Evolutionary conservation across 805 yeast genomes (phyloP).

Genomic region (Limtongia smithiae): DNA sequence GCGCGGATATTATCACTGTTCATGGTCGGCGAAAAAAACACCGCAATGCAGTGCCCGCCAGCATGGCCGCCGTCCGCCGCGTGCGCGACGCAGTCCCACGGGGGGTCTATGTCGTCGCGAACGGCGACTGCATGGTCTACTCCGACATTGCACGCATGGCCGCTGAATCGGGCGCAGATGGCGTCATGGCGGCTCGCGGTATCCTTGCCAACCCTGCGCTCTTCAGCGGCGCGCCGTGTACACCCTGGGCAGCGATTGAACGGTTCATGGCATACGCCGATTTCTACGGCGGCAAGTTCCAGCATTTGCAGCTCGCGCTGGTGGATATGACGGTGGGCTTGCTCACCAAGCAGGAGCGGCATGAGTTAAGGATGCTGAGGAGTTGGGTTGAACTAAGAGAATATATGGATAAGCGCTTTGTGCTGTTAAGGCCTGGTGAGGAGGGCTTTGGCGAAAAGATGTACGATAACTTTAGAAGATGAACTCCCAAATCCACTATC

Average conservation of each 20-base stretch:
- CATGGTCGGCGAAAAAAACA: slow-evolving; percentile 89
- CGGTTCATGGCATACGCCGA: slow-evolving; percentile 73
- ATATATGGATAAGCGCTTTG: slow-evolving; percentile 74
- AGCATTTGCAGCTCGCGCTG: slow-evolving; percentile 81
- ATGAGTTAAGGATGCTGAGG: slow-evolving; percentile 60
- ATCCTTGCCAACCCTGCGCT: slow-evolving; percentile 80
- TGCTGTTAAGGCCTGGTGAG: slow-evolving; percentile 64
- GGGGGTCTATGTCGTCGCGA: slow-evolving; percentile 83
- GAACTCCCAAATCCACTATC: no score
- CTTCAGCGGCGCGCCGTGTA: slow-evolving; percentile 64
- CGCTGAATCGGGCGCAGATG: slow-evolving; percentile 71
- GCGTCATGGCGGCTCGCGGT: slow-evolving; percentile 95
- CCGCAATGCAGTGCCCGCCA: slow-evolving; percentile 77
- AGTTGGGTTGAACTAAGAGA: slow-evolving; percentile 65
- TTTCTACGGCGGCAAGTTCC: slow-evolving; percentile 73
- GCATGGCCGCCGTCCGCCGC: slow-evolving; percentile 72
- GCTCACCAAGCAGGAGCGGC: slow-evolving; percentile 47
- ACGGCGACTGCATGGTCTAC: slow-evolving; percentile 84
- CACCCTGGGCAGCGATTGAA: slow-evolving; percentile 93
- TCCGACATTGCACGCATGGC: slow-evolving; percentile 64
- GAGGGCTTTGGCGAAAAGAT: slow-evolving; percentile 56
- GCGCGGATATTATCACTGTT: slow-evolving; percentile 90
- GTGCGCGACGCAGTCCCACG: slow-evolving; percentile 50
- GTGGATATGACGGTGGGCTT: slow-evolving; percentile 68
- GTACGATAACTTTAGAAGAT: slow-evolving; percentile 18